Percentiles rank a stretch among this genome's conserved stretches.
Conservation (phyloP, 2,329 filamentous ascomycete species). For the Fusarium scirpi region DNA sequence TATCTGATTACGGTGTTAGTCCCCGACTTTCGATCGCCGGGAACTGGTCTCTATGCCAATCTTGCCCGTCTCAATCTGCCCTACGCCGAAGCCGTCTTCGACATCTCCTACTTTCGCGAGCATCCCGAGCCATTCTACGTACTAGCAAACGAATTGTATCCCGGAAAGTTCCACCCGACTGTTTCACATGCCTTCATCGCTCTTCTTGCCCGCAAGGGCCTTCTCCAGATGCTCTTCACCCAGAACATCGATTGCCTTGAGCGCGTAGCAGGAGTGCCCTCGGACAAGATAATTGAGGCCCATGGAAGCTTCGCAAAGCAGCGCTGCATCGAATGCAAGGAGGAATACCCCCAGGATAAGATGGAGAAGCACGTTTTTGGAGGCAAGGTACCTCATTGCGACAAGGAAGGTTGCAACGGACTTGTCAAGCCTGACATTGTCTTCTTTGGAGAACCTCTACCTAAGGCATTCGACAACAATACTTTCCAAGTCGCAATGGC, state of each 20-base stretch:
- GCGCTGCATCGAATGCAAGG: constrained; percentile 89
- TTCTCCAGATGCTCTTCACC: constrained; percentile 89
- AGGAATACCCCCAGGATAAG: constrained; percentile 74
- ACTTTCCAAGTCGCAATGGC: constrained; percentile 67
- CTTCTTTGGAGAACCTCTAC: constrained; percentile 85
- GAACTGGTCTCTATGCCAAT: constrained; percentile 94
- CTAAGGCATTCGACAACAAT: constrained; percentile 52
- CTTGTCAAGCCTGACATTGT: constrained; percentile 95
- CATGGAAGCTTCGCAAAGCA: constrained; percentile 95
- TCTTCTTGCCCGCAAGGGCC: constrained; percentile 81
- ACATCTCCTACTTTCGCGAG: constrained; percentile 86
- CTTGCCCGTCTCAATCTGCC: constrained; percentile 87
- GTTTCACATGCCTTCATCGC: constrained; percentile 90
- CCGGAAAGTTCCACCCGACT: constrained; percentile 88
- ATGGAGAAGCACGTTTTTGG: constrained; percentile 78
- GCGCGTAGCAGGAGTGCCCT: constrained; percentile 84
- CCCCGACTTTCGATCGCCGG: constrained; percentile 93
- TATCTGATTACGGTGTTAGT: constrained; percentile 62
- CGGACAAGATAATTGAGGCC: constrained; percentile 86
- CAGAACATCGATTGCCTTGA: constrained; percentile 99
- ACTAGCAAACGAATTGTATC: constrained; percentile 91
- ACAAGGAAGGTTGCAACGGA: constrained; percentile 72
- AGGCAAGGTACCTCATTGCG: constrained; percentile 78
- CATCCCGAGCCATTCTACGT: constrained; percentile 93
- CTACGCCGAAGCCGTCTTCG: constrained; percentile 92